Evolutionary conservation across 2,329 filamentous ascomycete genomes (phyloP), one percentile per base, ranked within the genome.

Genomic region (Ophiognomonia clavigignenti-juglandacearum): DNA sequence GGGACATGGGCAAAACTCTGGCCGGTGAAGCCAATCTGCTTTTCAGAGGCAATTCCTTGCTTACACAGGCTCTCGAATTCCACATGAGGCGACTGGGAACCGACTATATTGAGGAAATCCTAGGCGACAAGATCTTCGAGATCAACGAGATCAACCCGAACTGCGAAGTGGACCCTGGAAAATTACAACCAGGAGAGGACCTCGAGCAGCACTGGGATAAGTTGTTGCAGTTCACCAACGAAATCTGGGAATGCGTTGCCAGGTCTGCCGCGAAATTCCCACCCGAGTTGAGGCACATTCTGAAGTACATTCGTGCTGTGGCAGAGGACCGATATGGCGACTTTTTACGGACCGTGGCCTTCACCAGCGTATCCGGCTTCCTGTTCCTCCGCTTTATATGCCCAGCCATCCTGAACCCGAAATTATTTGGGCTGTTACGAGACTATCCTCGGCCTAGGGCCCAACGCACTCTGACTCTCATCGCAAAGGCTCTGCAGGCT

Each of bases 71-170:
- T 1, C 75, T 98, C 37, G 93, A 98, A 63, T 86, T 89, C 50
- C 91, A 98, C 63, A 97, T 98, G 93, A 87, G 90, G 48, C 82
- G 93, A 9, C 73, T 97, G 1, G 93, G 93, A 35, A 92, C 90
- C 56, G 91, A 96, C 56, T 98, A 96, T 58, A 70, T 98, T 2
- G 88, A 95, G 56, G 88, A 95, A 41, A 85, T 88, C 0, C 74
- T 98, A 32, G 82, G 82, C n/a, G 85, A 90, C 43, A 93, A 91
- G 64, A 78, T 98, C 37, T 75, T 78, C 49, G 88, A 95, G 60
- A 96, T 98, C 62, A 93, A 95, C 59, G 86, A 92, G 56, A 81
- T 86, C 53, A 90, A 97, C 60, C 85, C 86, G 0, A 87, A 96
- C 57, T 97, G 92, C 64, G 93, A 98, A 64, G 91, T 98, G 8